These are phyloP conservation scores for Mycocentrospora acerina DNA, from an alignment of 2,329 filamentous ascomycete genomes.

Conservation along the genomic window DNA sequence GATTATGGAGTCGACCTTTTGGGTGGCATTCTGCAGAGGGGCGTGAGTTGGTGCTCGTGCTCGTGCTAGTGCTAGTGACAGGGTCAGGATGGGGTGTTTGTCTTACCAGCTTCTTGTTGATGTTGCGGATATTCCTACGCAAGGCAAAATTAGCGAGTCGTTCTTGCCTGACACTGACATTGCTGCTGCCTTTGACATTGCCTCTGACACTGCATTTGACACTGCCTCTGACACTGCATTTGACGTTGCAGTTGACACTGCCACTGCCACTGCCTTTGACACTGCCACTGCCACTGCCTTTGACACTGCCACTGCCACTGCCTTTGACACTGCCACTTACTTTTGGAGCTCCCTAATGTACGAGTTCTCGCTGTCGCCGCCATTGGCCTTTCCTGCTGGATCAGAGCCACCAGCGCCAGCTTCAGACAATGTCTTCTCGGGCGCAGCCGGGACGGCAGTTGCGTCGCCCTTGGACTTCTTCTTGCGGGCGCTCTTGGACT, in stretches of 20 bases:
- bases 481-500: constrained; percentile 56
- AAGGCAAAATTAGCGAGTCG: constrained; percentile 16
- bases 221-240: no score
- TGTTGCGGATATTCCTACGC: constrained; percentile 79
- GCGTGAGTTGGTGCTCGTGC: constrained; percentile 28
- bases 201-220: no score
- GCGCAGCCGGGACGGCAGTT: constrained; percentile 47
- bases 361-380: constrained; percentile 69
- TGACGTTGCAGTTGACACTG: no score
- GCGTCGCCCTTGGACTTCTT: constrained; percentile 51
- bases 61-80: background rate
- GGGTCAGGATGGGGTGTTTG: constrained; percentile 2
- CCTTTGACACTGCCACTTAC: constrained; percentile 60
- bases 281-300: no score
- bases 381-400: constrained; percentile 50
- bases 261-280: no score
- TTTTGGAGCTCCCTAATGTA: constrained; percentile 90
- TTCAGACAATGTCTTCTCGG: constrained; percentile 38
- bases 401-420: constrained; percentile 33
- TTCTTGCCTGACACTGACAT: constrained; percentile 2
- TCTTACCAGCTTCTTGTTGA: constrained; percentile 91
- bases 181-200: no score
- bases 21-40: constrained; percentile 63
- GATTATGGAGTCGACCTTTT: constrained; percentile 71
- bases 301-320: no score